phyloP scores from a whole-genome alignment of 169 alveolate genomes.

The Cryptosporidium muris region DNA sequence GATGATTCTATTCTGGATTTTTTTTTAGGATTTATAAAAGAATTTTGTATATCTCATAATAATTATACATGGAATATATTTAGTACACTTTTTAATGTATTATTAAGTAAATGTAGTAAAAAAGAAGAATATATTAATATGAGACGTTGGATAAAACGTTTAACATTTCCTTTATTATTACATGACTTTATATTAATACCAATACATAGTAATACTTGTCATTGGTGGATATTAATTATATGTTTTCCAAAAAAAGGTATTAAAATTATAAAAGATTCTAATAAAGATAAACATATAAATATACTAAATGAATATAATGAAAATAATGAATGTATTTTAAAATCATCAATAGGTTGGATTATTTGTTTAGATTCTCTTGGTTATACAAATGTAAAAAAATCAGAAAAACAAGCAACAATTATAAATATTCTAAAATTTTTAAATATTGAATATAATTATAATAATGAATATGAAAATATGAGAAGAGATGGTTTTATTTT shows the following conservation, averaged over 20 bases:
- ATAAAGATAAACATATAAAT: neutral
- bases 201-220: constrained; percentile 38
- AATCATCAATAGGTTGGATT: constrained; percentile 52
- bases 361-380: constrained; percentile 64
- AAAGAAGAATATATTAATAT: constrained; percentile 31
- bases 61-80: constrained; percentile 14
- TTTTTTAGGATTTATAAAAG: constrained; percentile 41
- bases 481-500: neutral
- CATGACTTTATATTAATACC: constrained; percentile 54
- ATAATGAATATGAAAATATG: neutral
- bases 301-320: neutral
- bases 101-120: constrained; percentile 35
- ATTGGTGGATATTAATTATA: constrained; percentile 51
- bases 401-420: constrained; percentile 7
- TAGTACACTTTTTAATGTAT: constrained; percentile 47
- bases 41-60: neutral
- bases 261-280: neutral
- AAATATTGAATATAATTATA: constrained; percentile 28
- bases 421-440: constrained; percentile 24
- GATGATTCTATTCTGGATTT: constrained; percentile 53
- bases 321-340: neutral
- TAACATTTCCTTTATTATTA: constrained; percentile 30
- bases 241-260: constrained; percentile 43
- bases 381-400: neutral
- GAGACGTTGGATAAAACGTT: constrained; percentile 45